Percentiles rank a stretch among this genome's conserved stretches.
phyloP scores from a whole-genome alignment of 2,329 filamentous ascomycete genomes.

The Massarina eburnea region DNA sequence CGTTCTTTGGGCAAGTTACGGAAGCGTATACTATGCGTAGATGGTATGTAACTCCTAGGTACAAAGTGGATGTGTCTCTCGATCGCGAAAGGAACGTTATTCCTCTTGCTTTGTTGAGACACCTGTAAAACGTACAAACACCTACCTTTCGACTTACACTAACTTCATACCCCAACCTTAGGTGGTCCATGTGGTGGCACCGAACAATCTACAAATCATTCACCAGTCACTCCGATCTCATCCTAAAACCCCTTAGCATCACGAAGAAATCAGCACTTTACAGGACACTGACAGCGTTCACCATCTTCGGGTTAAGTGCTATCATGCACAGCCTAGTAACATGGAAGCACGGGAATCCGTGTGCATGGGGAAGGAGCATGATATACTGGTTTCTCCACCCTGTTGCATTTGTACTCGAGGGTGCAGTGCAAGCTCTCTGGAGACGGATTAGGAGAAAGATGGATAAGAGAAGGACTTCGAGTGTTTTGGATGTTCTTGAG shows the following conservation, averaged over 20 bases:
- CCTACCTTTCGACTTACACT: background rate
- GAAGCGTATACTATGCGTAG: constrained; percentile 7
- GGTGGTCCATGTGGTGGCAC: constrained; percentile 9
- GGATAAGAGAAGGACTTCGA: background rate
- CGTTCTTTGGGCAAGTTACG: constrained; percentile 5
- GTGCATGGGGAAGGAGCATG: constrained; percentile 10
- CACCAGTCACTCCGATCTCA: constrained; percentile 3
- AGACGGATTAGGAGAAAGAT: background rate
- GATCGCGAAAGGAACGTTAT: background rate
- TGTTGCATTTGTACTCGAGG: constrained; percentile 7
- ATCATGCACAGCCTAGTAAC: constrained; percentile 7
- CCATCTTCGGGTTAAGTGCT: constrained; percentile 4
- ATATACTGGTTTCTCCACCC: constrained; percentile 9
- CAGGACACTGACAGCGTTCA: constrained; percentile 1
- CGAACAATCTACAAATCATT: constrained; percentile 7
- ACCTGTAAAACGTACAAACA: background rate
- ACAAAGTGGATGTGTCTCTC: background rate
- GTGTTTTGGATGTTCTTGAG: background rate
- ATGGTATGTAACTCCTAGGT: no score
- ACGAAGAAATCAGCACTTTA: background rate
- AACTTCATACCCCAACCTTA: background rate
- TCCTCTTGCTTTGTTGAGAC: no score
- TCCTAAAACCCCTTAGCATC: constrained; percentile 2
- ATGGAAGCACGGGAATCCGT: constrained; percentile 3
- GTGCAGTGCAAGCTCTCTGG: constrained; percentile 6